Evolutionary conservation across 495 filamentous ascomycete genomes (phyloP).

Genomic region (Penicillium alfredii): DNA sequence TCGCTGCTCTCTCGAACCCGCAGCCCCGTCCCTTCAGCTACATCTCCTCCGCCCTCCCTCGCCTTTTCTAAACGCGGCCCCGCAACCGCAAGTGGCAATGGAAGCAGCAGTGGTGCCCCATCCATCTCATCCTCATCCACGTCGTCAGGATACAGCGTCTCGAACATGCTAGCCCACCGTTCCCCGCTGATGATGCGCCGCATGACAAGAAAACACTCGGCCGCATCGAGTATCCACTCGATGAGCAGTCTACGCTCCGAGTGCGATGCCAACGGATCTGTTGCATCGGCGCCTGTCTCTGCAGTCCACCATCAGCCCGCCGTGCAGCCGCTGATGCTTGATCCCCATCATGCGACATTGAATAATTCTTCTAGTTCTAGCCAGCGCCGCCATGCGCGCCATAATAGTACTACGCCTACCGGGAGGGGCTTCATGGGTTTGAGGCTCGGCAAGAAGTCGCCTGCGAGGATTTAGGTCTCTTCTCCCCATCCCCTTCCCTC

Average conservation of each 20-base stretch:
- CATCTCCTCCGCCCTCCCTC: conserved; percentile 15
- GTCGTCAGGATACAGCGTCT: conserved; percentile 24
- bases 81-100: too few relatives aligned
- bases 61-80: conserved; percentile 20
- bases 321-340: not conserved
- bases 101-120: too few relatives aligned
- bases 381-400: conserved; percentile 16
- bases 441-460: conserved; percentile 26
- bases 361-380: conserved; percentile 13
- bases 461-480: conserved; percentile 20
- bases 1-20: conserved; percentile 16
- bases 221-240: conserved; percentile 68
- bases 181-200: conserved; percentile 23
- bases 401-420: conserved; percentile 16
- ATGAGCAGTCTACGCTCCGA: conserved; percentile 53
- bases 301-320: too few relatives aligned
- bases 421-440: conserved; percentile 35
- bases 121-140: too few relatives aligned
- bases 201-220: conserved; percentile 38
- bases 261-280: conserved; percentile 16
- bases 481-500: too few relatives aligned
- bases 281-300: too few relatives aligned
- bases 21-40: conserved; percentile 22
- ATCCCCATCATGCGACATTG: not conserved
- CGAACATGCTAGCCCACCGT: conserved; percentile 19